phyloP scores from a whole-genome alignment of 768 basidiomycete species.

The Boletus patriciae region DNA sequence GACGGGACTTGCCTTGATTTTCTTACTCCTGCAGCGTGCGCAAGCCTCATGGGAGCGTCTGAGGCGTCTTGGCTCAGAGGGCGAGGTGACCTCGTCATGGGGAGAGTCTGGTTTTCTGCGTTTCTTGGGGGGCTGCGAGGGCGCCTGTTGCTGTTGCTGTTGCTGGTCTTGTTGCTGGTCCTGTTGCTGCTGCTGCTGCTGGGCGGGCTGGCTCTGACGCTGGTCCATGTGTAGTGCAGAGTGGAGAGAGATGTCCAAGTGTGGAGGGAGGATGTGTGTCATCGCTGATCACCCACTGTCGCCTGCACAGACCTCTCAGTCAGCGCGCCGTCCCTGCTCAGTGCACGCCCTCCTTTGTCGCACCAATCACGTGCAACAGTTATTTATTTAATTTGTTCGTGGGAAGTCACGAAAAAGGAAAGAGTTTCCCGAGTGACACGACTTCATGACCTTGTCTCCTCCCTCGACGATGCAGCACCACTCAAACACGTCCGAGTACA shows the following conservation, averaged over 20 bases:
- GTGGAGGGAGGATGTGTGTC: conserved; percentile 50
- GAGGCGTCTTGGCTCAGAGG: conserved; percentile 76
- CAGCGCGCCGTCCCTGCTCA: conserved; percentile 2
- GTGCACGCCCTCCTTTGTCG: conserved; percentile 23
- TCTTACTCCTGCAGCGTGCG: conserved; percentile 92
- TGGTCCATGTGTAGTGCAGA: conserved; percentile 71
- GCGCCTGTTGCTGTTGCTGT: conserved; percentile 34
- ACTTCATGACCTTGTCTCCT: neutral
- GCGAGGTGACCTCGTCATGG: conserved; percentile 52
- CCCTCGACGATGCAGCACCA: conserved; percentile 13
- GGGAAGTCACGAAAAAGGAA: too few species aligned
- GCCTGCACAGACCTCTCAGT: conserved; percentile 5
- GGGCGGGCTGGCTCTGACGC: conserved; percentile 44
- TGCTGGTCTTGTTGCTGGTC: conserved; percentile 27
- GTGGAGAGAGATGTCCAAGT: conserved; percentile 53
- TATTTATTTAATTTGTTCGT: neutral
- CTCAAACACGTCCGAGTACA: conserved; percentile 53
- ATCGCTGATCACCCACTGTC: conserved; percentile 32
- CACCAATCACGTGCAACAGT: conserved; percentile 16
- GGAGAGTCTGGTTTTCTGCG: conserved; percentile 58
- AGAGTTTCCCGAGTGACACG: too few species aligned
- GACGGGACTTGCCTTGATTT: conserved; percentile 86
- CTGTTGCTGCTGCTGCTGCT: conserved; percentile 34
- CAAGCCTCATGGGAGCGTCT: conserved; percentile 90
- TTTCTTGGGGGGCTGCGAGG: conserved; percentile 47